Conservation (phyloP, 2,329 filamentous ascomycete species). For the Thielaviopsis punctulata region DNA sequence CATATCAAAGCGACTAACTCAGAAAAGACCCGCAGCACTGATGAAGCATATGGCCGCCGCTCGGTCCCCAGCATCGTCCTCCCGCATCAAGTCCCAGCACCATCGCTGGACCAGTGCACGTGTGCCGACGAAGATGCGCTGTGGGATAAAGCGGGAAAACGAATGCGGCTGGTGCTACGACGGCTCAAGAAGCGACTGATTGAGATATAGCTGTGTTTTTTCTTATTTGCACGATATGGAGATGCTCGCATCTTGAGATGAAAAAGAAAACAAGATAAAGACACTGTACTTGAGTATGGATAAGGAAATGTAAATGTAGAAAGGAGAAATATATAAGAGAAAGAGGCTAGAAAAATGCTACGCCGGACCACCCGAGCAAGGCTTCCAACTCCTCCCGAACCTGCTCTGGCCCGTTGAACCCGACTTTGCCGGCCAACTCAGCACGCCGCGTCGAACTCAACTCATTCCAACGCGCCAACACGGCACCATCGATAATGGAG, state of each 20-base stretch:
- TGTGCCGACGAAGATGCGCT: constrained; percentile 2
- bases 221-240: background rate
- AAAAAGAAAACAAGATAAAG: background rate
- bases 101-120: background rate
- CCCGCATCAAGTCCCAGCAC: constrained; percentile 1
- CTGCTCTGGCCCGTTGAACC: constrained; percentile 45
- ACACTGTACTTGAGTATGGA: background rate
- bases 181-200: background rate
- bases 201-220: background rate
- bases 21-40: background rate
- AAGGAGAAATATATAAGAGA: background rate
- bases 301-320: background rate
- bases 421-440: constrained; percentile 61
- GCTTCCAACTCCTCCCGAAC: constrained; percentile 53
- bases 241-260: background rate
- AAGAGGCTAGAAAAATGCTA: constrained; percentile 28
- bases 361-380: constrained; percentile 43
- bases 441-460: constrained; percentile 51
- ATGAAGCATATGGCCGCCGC: constrained; percentile 1
- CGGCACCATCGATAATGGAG: constrained; percentile 60
- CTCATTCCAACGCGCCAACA: constrained; percentile 61
- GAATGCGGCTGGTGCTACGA: background rate
- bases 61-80: background rate
- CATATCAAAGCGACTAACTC: background rate
- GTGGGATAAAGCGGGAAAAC: background rate